Evolutionary conservation across 179 eudicot genomes (phyloP).

Genomic region (Dionaea muscipula): DNA sequence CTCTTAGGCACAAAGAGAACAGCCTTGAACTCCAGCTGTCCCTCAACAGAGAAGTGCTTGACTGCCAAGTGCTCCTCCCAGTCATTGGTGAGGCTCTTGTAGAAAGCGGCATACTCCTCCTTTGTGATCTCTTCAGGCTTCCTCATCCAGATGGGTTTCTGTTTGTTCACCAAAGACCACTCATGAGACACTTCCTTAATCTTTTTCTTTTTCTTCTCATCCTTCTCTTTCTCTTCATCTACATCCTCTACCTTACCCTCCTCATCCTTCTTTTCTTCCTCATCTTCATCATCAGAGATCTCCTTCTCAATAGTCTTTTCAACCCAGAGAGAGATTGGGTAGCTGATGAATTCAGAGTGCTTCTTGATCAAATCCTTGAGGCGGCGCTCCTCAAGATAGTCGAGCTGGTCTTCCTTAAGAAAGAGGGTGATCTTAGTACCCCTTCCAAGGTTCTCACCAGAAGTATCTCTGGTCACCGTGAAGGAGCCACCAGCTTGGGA

Average conservation of each 20-base stretch:
- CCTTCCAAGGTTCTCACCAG: conserved; percentile 49
- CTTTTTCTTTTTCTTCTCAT: conserved; percentile 58
- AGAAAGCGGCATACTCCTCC: conserved; percentile 51
- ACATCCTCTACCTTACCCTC: conserved; percentile 62
- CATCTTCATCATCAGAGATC: conserved; percentile 57
- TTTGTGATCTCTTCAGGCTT: conserved; percentile 45
- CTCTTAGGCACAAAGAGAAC: conserved; percentile 52
- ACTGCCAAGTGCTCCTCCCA: conserved; percentile 57
- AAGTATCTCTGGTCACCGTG: conserved; percentile 48
- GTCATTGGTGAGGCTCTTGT: conserved; percentile 48
- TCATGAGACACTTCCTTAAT: conserved; percentile 53
- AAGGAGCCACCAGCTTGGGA: conserved; percentile 71
- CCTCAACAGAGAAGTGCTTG: conserved; percentile 62
- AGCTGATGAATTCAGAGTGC: conserved; percentile 60
- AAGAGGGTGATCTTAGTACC: conserved; percentile 52
- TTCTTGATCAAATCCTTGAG: conserved; percentile 58
- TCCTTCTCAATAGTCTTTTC: conserved; percentile 65
- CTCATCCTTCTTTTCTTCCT: conserved; percentile 54
- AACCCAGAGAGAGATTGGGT: conserved; percentile 53
- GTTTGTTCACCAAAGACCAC: conserved; percentile 46
- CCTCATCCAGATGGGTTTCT: conserved; percentile 56
- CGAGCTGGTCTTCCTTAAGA: conserved; percentile 62
- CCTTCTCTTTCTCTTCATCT: conserved; percentile 56
- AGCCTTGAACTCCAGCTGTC: conserved; percentile 63
- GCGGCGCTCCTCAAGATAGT: conserved; percentile 58